These are phyloP conservation scores for Boletus reticuloceps DNA, from an alignment of 768 basidiomycete species.

Conservation along the genomic window DNA sequence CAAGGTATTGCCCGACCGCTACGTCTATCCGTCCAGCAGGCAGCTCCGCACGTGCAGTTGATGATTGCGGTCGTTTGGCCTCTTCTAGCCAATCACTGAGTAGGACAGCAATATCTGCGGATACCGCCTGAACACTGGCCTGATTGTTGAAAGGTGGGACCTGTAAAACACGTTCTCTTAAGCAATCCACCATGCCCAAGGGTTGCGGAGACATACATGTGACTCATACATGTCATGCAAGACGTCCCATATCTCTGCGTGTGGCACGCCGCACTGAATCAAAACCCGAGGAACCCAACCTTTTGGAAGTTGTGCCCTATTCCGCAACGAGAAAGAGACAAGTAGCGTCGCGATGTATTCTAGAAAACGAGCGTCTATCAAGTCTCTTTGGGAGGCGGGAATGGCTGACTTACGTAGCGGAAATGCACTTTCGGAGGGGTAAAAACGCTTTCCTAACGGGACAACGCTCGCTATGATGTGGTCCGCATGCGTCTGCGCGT, in stretches of 20 bases:
- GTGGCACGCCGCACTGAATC: slow-evolving; percentile 78
- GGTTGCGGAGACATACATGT: slow-evolving; percentile 51
- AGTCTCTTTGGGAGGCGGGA: neutral
- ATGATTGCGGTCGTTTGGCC: slow-evolving; percentile 70
- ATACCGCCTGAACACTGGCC: slow-evolving; percentile 73
- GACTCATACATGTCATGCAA: slow-evolving; percentile 87
- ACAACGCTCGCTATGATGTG: slow-evolving; percentile 61
- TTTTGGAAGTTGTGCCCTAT: slow-evolving; percentile 53
- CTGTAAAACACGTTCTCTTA: slow-evolving; percentile 33
- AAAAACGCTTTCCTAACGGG: slow-evolving; percentile 80
- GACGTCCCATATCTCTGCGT: slow-evolving; percentile 79
- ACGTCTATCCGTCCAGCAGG: slow-evolving; percentile 76
- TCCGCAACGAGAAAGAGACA: slow-evolving; percentile 66
- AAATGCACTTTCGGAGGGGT: slow-evolving; percentile 88
- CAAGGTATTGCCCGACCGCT: slow-evolving; percentile 71
- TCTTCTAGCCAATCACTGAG: slow-evolving; percentile 79
- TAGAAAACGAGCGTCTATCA: slow-evolving; percentile 29
- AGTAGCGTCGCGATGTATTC: slow-evolving; percentile 76
- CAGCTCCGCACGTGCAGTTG: slow-evolving; percentile 59
- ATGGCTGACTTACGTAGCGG: slow-evolving; percentile 63
- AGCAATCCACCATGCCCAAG: neutral
- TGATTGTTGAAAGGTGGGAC: slow-evolving; percentile 84
- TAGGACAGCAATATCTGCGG: slow-evolving; percentile 79
- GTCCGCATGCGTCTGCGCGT: slow-evolving; percentile 55
- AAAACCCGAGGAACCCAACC: slow-evolving; percentile 86